phyloP scores from a whole-genome alignment of 768 basidiomycete species.

The Phylloporus arenicola region DNA sequence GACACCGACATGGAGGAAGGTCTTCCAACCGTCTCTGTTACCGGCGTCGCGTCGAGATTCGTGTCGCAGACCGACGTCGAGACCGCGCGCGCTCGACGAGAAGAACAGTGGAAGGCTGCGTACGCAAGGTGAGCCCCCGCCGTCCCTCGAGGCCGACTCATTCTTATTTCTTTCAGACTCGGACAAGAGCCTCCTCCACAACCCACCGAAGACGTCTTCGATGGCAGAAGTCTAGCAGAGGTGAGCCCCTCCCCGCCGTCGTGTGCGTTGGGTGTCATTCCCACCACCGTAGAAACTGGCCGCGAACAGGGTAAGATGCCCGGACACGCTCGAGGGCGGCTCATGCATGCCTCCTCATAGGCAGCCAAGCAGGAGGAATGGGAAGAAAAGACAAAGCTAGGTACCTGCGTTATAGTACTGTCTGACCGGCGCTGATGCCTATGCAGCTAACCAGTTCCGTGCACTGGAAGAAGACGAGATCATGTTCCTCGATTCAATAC shows the following conservation, averaged over 20 bases:
- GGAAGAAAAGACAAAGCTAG: conserved; percentile 84
- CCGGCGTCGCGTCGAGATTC: conserved; percentile 78
- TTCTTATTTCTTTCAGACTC: conserved; percentile 40
- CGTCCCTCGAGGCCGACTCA: neutral
- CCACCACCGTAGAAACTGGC: conserved; percentile 65
- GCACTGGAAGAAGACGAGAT: conserved; percentile 88
- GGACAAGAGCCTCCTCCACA: conserved; percentile 81
- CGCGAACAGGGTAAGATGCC: conserved; percentile 65
- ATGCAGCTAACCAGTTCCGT: conserved; percentile 78
- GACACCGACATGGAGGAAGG: conserved; percentile 48
- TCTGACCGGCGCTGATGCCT: conserved; percentile 7
- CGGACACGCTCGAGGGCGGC: neutral
- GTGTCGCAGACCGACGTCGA: conserved; percentile 78
- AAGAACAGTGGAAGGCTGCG: conserved; percentile 87
- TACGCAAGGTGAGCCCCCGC: conserved; percentile 58
- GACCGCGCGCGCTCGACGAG: conserved; percentile 59
- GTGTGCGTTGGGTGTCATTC: conserved; percentile 6
- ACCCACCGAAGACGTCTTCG: conserved; percentile 70
- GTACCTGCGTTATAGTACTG: conserved; percentile 14
- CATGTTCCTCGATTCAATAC: conserved; percentile 78
- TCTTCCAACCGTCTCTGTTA: conserved; percentile 67
- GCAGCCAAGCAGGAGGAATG: conserved; percentile 90
- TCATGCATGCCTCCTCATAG: conserved; percentile 32
- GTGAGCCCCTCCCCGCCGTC: conserved; percentile 40
- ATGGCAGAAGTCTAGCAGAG: conserved; percentile 86